Evolutionary conservation across 2,329 filamentous ascomycete species (phyloP).

Genomic region (Arachnomyces sp.): DNA sequence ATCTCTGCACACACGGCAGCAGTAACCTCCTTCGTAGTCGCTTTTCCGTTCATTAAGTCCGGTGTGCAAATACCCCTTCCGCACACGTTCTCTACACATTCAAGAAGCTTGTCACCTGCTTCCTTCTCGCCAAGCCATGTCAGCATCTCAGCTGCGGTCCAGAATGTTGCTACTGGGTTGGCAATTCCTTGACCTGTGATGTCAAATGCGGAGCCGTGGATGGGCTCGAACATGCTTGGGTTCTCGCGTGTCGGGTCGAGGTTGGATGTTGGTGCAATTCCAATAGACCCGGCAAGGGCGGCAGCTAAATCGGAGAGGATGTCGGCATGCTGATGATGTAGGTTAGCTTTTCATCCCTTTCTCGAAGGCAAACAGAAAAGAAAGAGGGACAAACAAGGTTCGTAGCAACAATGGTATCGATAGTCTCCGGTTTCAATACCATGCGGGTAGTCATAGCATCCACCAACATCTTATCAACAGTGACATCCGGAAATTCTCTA

Average conservation of each 20-base stretch:
- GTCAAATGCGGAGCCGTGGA: conserved; percentile 58
- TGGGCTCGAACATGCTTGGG: conserved; percentile 58
- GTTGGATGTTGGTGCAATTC: conserved; percentile 64
- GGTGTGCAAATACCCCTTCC: conserved; percentile 48
- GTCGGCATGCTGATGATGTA: conserved; percentile 44
- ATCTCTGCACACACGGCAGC: conserved; percentile 50
- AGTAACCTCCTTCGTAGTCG: conserved; percentile 52
- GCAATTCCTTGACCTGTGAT: conserved; percentile 56
- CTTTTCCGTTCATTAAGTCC: conserved; percentile 50
- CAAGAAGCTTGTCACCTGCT: conserved; percentile 51
- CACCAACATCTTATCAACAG: conserved; percentile 49
- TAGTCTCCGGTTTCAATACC: conserved; percentile 42
- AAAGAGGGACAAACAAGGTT: conserved; percentile 29
- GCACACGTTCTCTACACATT: conserved; percentile 55
- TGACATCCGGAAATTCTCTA: conserved; percentile 44
- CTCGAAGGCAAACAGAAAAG: neutral
- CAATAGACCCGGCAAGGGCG: conserved; percentile 62
- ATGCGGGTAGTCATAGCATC: conserved; percentile 52
- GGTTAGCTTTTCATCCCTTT: neutral
- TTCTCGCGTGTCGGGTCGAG: conserved; percentile 56
- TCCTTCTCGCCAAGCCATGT: conserved; percentile 54
- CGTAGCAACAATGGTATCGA: conserved; percentile 49
- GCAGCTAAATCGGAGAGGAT: conserved; percentile 65
- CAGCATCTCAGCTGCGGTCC: conserved; percentile 63
- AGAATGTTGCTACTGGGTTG: conserved; percentile 60